A percentile compares a stretch with the other conserved stretches of the same genome.
Evolutionary conservation across 371 early-diverging fungal genomes (phyloP).

Genomic region (Mycotypha africana): DNA sequence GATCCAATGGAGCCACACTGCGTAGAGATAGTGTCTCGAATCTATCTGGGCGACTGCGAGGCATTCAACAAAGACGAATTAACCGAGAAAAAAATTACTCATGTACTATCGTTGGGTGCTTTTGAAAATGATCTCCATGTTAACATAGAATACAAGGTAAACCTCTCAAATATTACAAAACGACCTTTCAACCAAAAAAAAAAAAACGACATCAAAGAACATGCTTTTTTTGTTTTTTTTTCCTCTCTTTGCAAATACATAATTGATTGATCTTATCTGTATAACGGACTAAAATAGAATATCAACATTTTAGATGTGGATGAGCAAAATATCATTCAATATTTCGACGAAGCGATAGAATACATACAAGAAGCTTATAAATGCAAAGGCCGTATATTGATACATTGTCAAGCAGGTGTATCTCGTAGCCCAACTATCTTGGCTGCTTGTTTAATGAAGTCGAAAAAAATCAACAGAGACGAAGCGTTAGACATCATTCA

Average conservation of each 20-base stretch:
- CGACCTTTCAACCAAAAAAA: too few relatives aligned
- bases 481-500: constrained; percentile 51
- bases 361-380: constrained; percentile 54
- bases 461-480: constrained; percentile 27
- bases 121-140: constrained; percentile 22
- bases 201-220: too few relatives aligned
- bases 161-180: too few relatives aligned
- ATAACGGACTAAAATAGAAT: constrained; percentile 33
- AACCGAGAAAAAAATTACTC: constrained; percentile 47
- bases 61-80: constrained; percentile 24
- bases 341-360: constrained; percentile 57
- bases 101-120: constrained; percentile 50
- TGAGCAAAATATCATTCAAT: constrained; percentile 63
- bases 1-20: neutral
- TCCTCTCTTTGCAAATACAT: neutral
- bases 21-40: constrained; percentile 41
- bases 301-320: constrained; percentile 61
- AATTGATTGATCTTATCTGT: too few relatives aligned
- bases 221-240: constrained; percentile 2
- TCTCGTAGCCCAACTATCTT: constrained; percentile 29
- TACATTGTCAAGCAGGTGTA: constrained; percentile 61
- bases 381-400: constrained; percentile 50
- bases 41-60: constrained; percentile 36
- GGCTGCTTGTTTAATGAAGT: constrained; percentile 67
- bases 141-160: constrained; percentile 37